A percentile compares a stretch with the other conserved stretches of the same genome.
phyloP scores from a whole-genome alignment of 805 yeast genomes.

The Wickerhamomyces strasburgensis region DNA sequence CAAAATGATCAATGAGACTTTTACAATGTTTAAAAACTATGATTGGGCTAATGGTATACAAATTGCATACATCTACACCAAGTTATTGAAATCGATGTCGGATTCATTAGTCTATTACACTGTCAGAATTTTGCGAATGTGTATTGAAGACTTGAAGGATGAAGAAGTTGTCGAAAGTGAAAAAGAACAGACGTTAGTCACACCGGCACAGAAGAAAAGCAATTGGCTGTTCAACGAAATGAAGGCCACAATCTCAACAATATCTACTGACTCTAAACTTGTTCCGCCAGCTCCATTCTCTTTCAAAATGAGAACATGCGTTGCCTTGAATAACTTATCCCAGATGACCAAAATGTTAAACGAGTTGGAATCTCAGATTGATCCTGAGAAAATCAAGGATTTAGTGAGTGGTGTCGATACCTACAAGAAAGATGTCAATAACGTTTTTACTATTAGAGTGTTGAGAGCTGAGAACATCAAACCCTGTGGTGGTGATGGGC shows the following conservation, averaged over 20 bases:
- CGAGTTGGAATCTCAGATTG: slow-evolving; percentile 49
- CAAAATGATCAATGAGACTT: slow-evolving; percentile 52
- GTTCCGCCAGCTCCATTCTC: slow-evolving; percentile 48
- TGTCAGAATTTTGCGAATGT: slow-evolving; percentile 29
- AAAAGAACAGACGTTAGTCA: slow-evolving; percentile 5
- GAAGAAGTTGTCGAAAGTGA: slow-evolving; percentile 15
- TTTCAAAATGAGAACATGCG: slow-evolving; percentile 59
- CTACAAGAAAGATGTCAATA: slow-evolving; percentile 30
- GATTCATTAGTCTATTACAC: slow-evolving; percentile 54
- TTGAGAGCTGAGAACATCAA: slow-evolving; percentile 58
- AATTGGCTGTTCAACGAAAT: slow-evolving; percentile 47
- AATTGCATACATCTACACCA: slow-evolving; percentile 55
- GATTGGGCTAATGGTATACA: slow-evolving; percentile 66
- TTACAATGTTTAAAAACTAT: slow-evolving; percentile 52
- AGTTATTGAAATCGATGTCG: slow-evolving; percentile 57
- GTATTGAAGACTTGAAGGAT: slow-evolving; percentile 36
- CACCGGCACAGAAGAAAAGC: slow-evolving; percentile 24
- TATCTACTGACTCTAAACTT: slow-evolving; percentile 31
- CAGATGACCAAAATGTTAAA: slow-evolving; percentile 44
- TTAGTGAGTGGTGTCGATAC: slow-evolving; percentile 24
- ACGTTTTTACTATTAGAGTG: slow-evolving; percentile 59
- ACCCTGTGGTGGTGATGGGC: slow-evolving; percentile 41
- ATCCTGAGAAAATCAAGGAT: slow-evolving; percentile 47
- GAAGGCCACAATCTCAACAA: slow-evolving; percentile 46
- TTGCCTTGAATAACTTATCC: slow-evolving; percentile 67